phyloP scores from a whole-genome alignment of 257 asterid genomes.

The Nicotiana tabacum region DNA sequence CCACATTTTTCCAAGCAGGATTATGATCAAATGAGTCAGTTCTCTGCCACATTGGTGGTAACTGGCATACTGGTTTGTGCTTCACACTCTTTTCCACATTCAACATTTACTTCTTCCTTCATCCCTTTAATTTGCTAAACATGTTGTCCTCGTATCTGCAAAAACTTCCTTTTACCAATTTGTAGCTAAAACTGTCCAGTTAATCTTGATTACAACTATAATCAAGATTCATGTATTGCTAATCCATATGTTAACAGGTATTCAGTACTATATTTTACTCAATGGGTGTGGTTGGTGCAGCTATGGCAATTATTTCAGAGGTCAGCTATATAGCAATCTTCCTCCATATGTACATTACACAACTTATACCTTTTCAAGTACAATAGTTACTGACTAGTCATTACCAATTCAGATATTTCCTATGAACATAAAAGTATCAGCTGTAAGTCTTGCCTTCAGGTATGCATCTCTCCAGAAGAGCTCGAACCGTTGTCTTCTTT shows the following conservation, averaged over 20 bases:
- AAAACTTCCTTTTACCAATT: background rate
- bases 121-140: background rate
- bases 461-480: slow-evolving; percentile 9
- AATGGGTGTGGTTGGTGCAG: slow-evolving; percentile 73
- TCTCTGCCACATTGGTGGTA: slow-evolving; percentile 10
- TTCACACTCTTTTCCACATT: background rate
- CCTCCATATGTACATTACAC: background rate
- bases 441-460: slow-evolving; percentile 68
- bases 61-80: slow-evolving; percentile 18
- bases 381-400: background rate
- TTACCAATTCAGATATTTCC: slow-evolving; percentile 56
- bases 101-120: background rate
- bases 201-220: background rate
- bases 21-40: background rate
- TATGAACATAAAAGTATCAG: slow-evolving; percentile 54
- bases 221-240: background rate
- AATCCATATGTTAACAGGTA: slow-evolving; percentile 15
- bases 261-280: slow-evolving; percentile 31
- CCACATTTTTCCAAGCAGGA: background rate
- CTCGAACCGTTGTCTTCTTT: background rate
- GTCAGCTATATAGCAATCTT: slow-evolving; percentile 24
- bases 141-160: background rate
- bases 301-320: slow-evolving; percentile 67
- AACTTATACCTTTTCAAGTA: background rate
- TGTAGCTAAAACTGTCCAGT: background rate